Base-by-base conservation (phyloP, 2,329 filamentous ascomycete species). In the Sclerotinia minor region DNA sequence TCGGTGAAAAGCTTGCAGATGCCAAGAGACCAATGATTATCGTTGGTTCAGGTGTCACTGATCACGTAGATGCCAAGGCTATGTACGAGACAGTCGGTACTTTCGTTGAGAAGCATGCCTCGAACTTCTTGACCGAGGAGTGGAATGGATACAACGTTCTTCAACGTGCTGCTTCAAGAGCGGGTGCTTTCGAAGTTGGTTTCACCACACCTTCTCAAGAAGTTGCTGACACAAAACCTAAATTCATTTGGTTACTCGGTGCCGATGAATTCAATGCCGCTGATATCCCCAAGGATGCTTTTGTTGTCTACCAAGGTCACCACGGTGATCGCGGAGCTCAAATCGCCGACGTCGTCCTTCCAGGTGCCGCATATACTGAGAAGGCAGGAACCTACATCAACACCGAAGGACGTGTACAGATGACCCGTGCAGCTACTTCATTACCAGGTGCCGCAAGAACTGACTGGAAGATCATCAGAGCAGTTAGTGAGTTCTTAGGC, bases 101-200 rank as follows among this genome's bases (percentile, higher is more conserved):
- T 71, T 99, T 98, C 77, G 91, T 97, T 50, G 94, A 97, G 77
- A 97, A 97, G 87, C 90, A 97, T 80, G 89, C 92, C 71, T 83
- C 86, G 74, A 96, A 89, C 83, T 97, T 99, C 84, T 83, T 87
- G 76, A 97, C 92, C 7, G 83, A 88, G 24, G 93, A 97, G 79
- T 98, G 96, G 93, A 95, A 97, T 79, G 95, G 94, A 69, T 99
- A 94, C 85, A 99, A 97, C 79, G 89, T 99, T 70, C 89, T 99
- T 64, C 95, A 99, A 81, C 89, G 94, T 72, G 91, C 92, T 71
- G 95, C 95, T 69, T 97, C 95, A 70, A 90, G 94, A 74, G 91
- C 91, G 49, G 95, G 93, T 78, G 95, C 95, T 70, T 99, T 93
- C 78, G 95, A 99, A 81, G 88, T 99, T 75, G 95, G 95, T 76